Percentiles rank a stretch among this genome's conserved stretches.
These are phyloP conservation scores for Tetragonia tetragonoides DNA, from an alignment of 148 eudicot genomes.

Conservation along the genomic window DNA sequence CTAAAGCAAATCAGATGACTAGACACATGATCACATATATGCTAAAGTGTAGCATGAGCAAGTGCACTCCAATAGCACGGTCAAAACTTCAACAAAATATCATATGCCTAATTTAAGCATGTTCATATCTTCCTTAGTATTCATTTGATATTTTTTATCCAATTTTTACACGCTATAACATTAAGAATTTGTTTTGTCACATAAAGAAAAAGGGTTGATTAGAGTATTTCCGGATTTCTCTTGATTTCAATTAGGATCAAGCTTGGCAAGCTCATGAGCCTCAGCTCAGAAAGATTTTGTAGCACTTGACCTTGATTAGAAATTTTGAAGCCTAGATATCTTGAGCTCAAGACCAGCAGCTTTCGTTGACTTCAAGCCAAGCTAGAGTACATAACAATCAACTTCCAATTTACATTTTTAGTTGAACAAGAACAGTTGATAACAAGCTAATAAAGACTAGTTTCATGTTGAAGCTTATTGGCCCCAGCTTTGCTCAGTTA, in stretches of 20 bases:
- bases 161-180: not conserved
- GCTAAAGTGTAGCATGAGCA: too few relatives aligned
- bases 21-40: too few relatives aligned
- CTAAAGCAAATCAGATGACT: not conserved
- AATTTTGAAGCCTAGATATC: not conserved
- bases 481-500: not conserved
- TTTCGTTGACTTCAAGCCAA: too few relatives aligned
- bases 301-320: not conserved
- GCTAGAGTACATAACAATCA: too few relatives aligned
- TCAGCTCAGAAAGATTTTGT: not conserved
- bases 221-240: too few relatives aligned
- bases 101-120: too few relatives aligned
- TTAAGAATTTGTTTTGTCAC: not conserved
- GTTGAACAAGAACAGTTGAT: not conserved
- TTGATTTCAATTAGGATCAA: not conserved
- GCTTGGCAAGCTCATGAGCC: constrained; percentile 1
- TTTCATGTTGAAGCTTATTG: not conserved
- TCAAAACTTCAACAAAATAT: too few relatives aligned
- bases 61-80: too few relatives aligned
- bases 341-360: not conserved
- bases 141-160: too few relatives aligned
- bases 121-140: too few relatives aligned
- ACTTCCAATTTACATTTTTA: too few relatives aligned
- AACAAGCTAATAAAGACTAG: not conserved
- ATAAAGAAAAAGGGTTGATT: too few relatives aligned